Percentiles rank a stretch among this genome's conserved stretches.
These are phyloP conservation scores for Hypoxylon sp. DNA, from an alignment of 2,329 filamentous ascomycete genomes.

Conservation along the genomic window DNA sequence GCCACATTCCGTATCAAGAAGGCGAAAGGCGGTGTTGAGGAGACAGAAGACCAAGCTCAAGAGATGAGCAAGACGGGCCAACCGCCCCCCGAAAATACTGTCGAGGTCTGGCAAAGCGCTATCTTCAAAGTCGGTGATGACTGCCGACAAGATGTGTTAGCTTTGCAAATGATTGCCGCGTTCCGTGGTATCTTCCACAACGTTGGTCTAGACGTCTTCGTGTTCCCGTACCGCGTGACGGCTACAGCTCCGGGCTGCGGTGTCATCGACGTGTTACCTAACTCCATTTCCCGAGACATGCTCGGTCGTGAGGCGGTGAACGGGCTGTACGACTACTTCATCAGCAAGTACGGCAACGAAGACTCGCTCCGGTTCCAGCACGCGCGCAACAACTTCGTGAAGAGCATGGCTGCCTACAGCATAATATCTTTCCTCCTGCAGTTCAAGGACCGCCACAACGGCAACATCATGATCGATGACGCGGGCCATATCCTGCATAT, in stretches of 20 bases:
- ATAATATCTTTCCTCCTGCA: constrained; percentile 97
- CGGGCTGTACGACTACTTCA: constrained; percentile 97
- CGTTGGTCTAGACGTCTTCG: constrained; percentile 95
- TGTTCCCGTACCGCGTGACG: constrained; percentile 97
- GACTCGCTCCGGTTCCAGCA: constrained; percentile 95
- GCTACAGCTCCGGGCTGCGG: constrained; percentile 97
- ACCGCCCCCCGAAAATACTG: constrained; percentile 66
- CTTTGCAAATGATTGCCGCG: constrained; percentile 96
- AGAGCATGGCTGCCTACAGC: constrained; percentile 98
- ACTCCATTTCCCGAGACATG: constrained; percentile 99
- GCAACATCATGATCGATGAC: constrained; percentile 99
- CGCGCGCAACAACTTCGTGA: constrained; percentile 96
- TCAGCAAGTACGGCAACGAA: constrained; percentile 97
- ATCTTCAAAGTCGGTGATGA: constrained; percentile 99
- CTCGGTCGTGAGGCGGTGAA: constrained; percentile 98
- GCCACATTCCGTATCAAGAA: constrained; percentile 98
- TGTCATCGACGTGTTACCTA: constrained; percentile 97
- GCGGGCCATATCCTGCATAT: constrained; percentile 98
- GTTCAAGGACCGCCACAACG: constrained; percentile 99
- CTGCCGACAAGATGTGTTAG: constrained; percentile 95
- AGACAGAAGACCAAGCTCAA: constrained; percentile 66
- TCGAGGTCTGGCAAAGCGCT: constrained; percentile 98
- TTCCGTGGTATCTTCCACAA: constrained; percentile 98
- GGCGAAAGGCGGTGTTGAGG: constrained; percentile 69
- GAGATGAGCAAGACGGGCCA: constrained; percentile 60